Conservation (phyloP, 768 basidiomycete species). For the Infundibulicybe gibba region DNA sequence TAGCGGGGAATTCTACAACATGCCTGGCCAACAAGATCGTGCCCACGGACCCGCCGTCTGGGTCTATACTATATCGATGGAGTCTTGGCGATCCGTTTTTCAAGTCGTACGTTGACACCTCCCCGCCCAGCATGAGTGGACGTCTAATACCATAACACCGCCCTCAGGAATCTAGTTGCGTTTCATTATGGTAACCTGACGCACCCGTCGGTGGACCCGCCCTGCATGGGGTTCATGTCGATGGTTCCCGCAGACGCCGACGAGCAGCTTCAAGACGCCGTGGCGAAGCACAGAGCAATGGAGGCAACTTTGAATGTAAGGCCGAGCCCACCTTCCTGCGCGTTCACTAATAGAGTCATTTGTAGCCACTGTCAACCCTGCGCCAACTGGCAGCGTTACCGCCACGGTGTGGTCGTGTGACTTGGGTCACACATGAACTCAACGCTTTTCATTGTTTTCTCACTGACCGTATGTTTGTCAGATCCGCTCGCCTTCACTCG, state of each 20-base stretch:
- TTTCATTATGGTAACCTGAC: conserved; percentile 74
- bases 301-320: conserved; percentile 36
- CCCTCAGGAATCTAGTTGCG: conserved; percentile 50
- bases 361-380: background rate
- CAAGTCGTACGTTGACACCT: conserved; percentile 50
- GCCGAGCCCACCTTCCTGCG: no score
- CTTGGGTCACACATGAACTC: no score
- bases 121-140: background rate
- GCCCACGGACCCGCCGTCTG: conserved; percentile 54
- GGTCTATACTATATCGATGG: conserved; percentile 59
- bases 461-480: no score
- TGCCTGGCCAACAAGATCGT: conserved; percentile 57
- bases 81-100: conserved; percentile 71
- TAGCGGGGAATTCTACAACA: conserved; percentile 27
- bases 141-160: background rate
- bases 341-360: background rate
- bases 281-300: conserved; percentile 30
- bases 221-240: conserved; percentile 65
- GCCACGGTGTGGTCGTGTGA: no score
- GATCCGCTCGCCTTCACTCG: no score
- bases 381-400: background rate
- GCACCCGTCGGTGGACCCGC: conserved; percentile 62
- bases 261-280: conserved; percentile 28
- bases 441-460: no score
- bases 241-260: conserved; percentile 53